Conservation (phyloP, 1,139 yeast species). For the Kazachstania sp. region DNA sequence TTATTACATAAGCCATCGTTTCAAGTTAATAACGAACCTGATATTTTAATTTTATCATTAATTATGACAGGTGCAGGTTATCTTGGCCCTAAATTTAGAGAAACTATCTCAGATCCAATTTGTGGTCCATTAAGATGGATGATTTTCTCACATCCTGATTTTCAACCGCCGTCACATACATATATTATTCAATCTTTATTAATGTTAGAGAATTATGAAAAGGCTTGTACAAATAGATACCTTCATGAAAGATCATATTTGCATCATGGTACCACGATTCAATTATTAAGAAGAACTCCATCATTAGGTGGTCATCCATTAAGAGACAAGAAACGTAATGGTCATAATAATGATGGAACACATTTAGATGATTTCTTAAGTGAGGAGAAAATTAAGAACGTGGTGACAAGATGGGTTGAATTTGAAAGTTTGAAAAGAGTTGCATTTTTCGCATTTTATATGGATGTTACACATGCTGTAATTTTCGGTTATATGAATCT, state of each 20-base stretch:
- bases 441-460: slow-evolving; percentile 70
- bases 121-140: slow-evolving; percentile 58
- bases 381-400: slow-evolving; percentile 20
- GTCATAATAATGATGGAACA: slow-evolving; percentile 15
- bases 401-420: slow-evolving; percentile 62
- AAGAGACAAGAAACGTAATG: slow-evolving; percentile 22
- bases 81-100: slow-evolving; percentile 27
- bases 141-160: slow-evolving; percentile 51
- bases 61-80: slow-evolving; percentile 47
- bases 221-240: slow-evolving; percentile 46
- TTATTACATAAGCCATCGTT: slow-evolving; percentile 58
- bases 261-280: slow-evolving; percentile 72
- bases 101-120: slow-evolving; percentile 37
- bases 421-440: slow-evolving; percentile 70
- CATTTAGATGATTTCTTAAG: slow-evolving; percentile 7
- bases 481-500: slow-evolving; percentile 70
- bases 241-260: slow-evolving; percentile 69
- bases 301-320: slow-evolving; percentile 62
- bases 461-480: slow-evolving; percentile 73
- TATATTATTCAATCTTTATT: slow-evolving; percentile 63
- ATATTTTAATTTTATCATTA: slow-evolving; percentile 48
- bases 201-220: slow-evolving; percentile 59
- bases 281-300: slow-evolving; percentile 62
- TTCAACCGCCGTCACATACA: slow-evolving; percentile 47
- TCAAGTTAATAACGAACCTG: slow-evolving; percentile 43